A percentile compares a stretch with the other conserved stretches of the same genome.
These are phyloP conservation scores for Coniochaeta ligniaria DNA, from an alignment of 2,329 filamentous ascomycete genomes.

Conservation along the genomic window DNA sequence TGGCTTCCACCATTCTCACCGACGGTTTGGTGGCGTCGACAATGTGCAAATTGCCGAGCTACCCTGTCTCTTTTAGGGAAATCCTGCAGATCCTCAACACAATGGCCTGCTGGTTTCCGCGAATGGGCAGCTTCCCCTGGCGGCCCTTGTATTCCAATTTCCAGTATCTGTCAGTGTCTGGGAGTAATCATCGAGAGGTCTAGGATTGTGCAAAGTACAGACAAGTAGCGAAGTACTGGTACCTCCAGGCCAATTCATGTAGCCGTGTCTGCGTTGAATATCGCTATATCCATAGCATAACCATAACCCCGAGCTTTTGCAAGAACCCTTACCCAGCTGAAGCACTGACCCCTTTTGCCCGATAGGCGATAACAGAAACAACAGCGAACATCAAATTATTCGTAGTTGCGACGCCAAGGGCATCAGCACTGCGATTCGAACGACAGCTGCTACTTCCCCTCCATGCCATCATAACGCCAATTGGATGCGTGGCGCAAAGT, in stretches of 20 bases:
- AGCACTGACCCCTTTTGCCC: not conserved
- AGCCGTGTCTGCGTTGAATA: not conserved
- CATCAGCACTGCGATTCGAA: not conserved
- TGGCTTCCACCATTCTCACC: not conserved
- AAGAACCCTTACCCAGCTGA: not conserved
- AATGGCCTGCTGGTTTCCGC: not conserved
- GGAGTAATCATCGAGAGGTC: not conserved
- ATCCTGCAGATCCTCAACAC: not conserved
- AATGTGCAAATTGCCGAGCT: not conserved
- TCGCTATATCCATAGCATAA: not conserved
- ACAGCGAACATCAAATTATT: not conserved
- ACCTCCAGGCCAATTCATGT: not conserved
- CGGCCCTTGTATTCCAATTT: not conserved
- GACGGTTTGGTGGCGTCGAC: not conserved
- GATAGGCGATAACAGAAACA: not conserved
- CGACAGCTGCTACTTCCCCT: not conserved
- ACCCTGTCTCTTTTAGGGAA: not conserved
- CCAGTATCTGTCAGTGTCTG: not conserved
- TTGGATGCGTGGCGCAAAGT: constrained; percentile 18
- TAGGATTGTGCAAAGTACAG: not conserved
- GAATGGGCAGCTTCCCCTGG: not conserved
- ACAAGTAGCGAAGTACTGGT: not conserved
- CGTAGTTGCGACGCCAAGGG: too few species aligned
- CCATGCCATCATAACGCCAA: constrained; percentile 7
- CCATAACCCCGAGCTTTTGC: not conserved